A percentile compares a stretch with the other conserved stretches of the same genome.
phyloP scores from a whole-genome alignment of 176 grass and related monocot genomes.

The Musa troglodytarum region DNA sequence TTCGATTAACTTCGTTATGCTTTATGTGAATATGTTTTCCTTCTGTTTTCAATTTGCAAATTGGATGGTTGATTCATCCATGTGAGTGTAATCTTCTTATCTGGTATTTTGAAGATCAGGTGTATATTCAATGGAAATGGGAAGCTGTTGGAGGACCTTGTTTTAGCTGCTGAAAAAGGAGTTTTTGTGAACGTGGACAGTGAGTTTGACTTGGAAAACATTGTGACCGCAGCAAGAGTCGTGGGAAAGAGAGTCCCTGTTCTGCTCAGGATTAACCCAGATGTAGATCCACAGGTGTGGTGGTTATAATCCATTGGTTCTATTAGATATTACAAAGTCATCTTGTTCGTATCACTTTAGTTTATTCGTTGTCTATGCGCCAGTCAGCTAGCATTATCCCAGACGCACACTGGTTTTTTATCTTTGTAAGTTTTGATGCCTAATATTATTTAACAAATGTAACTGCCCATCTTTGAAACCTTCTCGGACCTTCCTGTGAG shows the following conservation, averaged over 20 bases:
- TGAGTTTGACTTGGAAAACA: slow-evolving; percentile 96
- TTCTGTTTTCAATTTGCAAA: too few relatives aligned
- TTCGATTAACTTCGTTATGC: background rate
- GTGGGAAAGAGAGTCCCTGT: slow-evolving; percentile 74
- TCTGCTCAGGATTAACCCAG: slow-evolving; percentile 95
- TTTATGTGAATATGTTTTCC: background rate
- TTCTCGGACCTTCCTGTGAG: too few relatives aligned
- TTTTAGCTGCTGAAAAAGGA: slow-evolving; percentile 78
- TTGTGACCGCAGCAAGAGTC: slow-evolving; percentile 58
- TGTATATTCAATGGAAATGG: slow-evolving; percentile 99
- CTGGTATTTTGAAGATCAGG: slow-evolving; percentile 53
- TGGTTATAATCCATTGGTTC: background rate
- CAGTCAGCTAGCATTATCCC: background rate
- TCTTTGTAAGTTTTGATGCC: background rate
- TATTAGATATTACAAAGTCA: background rate
- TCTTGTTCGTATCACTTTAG: too few relatives aligned
- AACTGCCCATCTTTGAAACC: background rate
- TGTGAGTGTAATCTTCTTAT: background rate
- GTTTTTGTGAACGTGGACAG: slow-evolving; percentile 96
- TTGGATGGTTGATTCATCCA: background rate
- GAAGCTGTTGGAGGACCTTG: slow-evolving; percentile 71
- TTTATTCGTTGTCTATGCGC: too few relatives aligned
- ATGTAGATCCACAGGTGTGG: slow-evolving; percentile 96
- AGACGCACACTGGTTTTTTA: background rate
- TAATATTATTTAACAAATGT: background rate